Evolutionary conservation across 2,329 filamentous ascomycete genomes (phyloP).

Genomic region (Botryosphaeria agaves): DNA sequence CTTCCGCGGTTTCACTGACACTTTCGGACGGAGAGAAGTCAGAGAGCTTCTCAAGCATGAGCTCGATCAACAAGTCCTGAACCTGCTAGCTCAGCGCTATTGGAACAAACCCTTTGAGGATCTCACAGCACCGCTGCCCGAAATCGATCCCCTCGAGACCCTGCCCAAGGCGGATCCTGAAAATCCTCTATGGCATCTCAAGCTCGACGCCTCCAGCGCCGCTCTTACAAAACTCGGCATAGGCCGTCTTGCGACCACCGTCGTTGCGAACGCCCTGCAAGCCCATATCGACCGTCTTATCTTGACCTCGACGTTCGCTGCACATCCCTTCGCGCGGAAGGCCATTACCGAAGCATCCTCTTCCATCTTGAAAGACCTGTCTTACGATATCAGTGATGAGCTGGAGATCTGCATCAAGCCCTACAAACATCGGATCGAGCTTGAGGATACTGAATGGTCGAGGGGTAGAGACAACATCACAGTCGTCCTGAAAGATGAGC

Average conservation of each 20-base stretch:
- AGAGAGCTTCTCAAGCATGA: constrained; percentile 79
- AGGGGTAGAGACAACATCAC: constrained; percentile 71
- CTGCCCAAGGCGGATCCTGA: constrained; percentile 74
- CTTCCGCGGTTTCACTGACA: constrained; percentile 84
- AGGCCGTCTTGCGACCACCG: constrained; percentile 77
- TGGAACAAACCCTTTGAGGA: constrained; percentile 95
- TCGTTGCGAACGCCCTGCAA: constrained; percentile 78
- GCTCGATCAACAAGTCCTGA: constrained; percentile 85
- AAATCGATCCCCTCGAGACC: constrained; percentile 56
- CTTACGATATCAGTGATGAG: constrained; percentile 94
- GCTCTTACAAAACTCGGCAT: constrained; percentile 88
- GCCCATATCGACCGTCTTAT: constrained; percentile 67
- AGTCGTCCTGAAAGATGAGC: constrained; percentile 67
- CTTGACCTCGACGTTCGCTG: constrained; percentile 63
- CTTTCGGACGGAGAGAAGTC: constrained; percentile 80
- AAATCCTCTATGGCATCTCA: constrained; percentile 80
- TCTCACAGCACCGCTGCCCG: constrained; percentile 46
- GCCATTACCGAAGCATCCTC: constrained; percentile 86
- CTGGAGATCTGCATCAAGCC: constrained; percentile 99
- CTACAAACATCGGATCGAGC: constrained; percentile 94
- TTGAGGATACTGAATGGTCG: constrained; percentile 78
- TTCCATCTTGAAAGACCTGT: constrained; percentile 79
- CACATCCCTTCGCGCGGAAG: constrained; percentile 80
- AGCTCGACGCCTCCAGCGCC: constrained; percentile 82
- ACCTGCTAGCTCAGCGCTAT: constrained; percentile 81